These are phyloP conservation scores for Desmodesmus armatus DNA, from an alignment of 139 green algal species.

Conservation along the genomic window DNA sequence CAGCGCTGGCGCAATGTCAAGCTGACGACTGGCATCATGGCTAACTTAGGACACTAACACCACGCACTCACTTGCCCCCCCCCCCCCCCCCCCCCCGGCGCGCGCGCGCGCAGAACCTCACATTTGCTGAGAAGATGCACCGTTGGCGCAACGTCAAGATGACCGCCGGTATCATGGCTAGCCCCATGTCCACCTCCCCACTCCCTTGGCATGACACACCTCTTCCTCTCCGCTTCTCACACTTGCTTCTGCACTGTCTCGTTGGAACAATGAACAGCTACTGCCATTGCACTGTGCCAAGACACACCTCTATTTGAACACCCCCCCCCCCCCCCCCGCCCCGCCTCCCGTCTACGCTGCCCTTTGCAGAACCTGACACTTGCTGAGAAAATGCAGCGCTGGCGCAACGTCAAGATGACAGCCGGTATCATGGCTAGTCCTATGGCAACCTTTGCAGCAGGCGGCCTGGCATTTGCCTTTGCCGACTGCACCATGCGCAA, in stretches of 20 bases:
- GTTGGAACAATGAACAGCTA: neutral
- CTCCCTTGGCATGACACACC: no score
- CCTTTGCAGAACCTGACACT: conserved; percentile 23
- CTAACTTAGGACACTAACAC: no score
- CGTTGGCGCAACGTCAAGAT: conserved; percentile 15
- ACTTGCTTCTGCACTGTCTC: no score
- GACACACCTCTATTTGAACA: neutral
- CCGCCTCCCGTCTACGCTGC: no score
- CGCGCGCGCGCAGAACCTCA: neutral
- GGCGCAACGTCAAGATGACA: conserved; percentile 37
- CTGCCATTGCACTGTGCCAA: neutral
- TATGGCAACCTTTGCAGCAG: conserved; percentile 46
- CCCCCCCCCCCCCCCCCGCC: neutral
- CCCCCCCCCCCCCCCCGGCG: no score
- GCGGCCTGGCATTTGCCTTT: conserved; percentile 20
- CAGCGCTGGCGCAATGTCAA: conserved; percentile 38
- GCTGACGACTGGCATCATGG: conserved; percentile 24
- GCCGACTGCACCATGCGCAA: conserved; percentile 34
- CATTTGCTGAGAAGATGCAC: conserved; percentile 9
- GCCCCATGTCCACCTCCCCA: no score
- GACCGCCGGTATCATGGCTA: neutral
- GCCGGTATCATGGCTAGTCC: conserved; percentile 34
- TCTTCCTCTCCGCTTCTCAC: no score
- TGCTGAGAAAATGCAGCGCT: conserved; percentile 39
- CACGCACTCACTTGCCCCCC: no score